Percentiles rank a stretch among this genome's conserved stretches.
phyloP scores from a whole-genome alignment of 2,329 filamentous ascomycete species.

The Phialocephala sp. region DNA sequence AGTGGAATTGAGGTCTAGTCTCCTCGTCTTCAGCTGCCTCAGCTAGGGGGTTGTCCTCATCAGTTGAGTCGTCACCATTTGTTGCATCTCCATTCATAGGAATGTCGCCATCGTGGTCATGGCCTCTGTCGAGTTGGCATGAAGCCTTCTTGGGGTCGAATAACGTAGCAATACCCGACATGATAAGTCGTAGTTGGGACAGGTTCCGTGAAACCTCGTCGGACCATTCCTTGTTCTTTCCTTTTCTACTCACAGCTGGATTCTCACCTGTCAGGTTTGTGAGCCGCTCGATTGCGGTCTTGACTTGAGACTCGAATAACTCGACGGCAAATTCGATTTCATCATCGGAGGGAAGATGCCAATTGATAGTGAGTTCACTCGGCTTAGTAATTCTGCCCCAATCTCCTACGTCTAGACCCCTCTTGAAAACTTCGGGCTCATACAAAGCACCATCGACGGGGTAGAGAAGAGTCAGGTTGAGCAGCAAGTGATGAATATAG shows the following conservation, averaged over 20 bases:
- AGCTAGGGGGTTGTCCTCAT: conserved; percentile 59
- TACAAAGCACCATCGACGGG: conserved; percentile 88
- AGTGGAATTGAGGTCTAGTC: conserved; percentile 84
- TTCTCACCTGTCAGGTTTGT: conserved; percentile 80
- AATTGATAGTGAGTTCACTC: conserved; percentile 79
- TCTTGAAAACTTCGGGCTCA: conserved; percentile 74
- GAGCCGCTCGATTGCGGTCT: conserved; percentile 75
- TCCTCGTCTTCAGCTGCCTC: conserved; percentile 79
- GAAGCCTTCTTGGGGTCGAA: conserved; percentile 82
- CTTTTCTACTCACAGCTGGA: conserved; percentile 84
- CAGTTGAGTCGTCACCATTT: conserved; percentile 55
- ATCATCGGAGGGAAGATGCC: conserved; percentile 82
- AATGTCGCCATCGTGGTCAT: conserved; percentile 51
- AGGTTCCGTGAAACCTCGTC: conserved; percentile 93
- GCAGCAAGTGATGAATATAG: conserved; percentile 92
- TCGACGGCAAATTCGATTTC: conserved; percentile 91
- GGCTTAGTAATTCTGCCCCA: conserved; percentile 85
- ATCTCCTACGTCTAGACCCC: conserved; percentile 75
- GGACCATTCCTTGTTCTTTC: conserved; percentile 98
- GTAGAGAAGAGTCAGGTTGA: conserved; percentile 94
- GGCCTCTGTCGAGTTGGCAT: conserved; percentile 52
- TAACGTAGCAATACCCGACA: conserved; percentile 86
- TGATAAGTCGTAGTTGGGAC: conserved; percentile 83
- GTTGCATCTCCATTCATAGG: conserved; percentile 54
- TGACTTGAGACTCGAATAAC: conserved; percentile 84